Percentiles rank a stretch among this genome's conserved stretches.
Evolutionary conservation across 202 grass and related monocot species (phyloP).

Genomic region (Elaeis oleifera): DNA sequence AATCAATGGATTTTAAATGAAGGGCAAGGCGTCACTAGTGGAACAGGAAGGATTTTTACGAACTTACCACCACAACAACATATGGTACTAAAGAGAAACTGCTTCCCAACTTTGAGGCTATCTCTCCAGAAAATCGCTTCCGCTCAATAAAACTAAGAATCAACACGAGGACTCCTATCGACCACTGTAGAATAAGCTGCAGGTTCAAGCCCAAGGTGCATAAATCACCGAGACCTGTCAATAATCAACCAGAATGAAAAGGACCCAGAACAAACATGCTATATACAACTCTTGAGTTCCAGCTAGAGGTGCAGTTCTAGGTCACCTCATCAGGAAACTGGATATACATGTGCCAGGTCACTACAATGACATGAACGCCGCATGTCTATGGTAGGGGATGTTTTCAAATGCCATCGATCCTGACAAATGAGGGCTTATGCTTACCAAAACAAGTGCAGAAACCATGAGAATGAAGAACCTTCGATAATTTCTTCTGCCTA

Average conservation of each 20-base stretch:
- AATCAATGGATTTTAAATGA: no score
- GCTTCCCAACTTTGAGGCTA: conserved; percentile 84
- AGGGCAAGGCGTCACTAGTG: no score
- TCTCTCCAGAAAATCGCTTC: conserved; percentile 62
- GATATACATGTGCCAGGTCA: no score
- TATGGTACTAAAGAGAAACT: conserved; percentile 86
- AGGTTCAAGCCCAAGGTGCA: conserved; percentile 37
- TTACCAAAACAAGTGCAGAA: conserved; percentile 74
- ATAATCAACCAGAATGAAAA: conserved; percentile 56
- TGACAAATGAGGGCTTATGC: conserved; percentile 5
- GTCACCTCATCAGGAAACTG: no score
- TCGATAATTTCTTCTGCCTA: conserved; percentile 87
- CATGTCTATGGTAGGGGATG: no score
- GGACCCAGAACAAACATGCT: conserved; percentile 31
- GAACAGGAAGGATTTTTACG: not conserved
- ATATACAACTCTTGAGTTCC: conserved; percentile 15
- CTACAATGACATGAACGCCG: no score
- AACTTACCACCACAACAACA: conserved; percentile 90
- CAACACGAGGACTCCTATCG: conserved; percentile 59
- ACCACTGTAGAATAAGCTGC: conserved; percentile 94
- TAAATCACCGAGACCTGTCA: conserved; percentile 60
- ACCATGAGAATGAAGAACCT: conserved; percentile 87
- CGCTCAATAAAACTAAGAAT: conserved; percentile 74
- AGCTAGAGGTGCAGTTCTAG: conserved; percentile 10
- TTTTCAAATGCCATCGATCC: no score